Percentiles rank a stretch among this genome's conserved stretches.
Evolutionary conservation across 805 yeast species (phyloP).

Genomic region (Lipomyces mesembrius): DNA sequence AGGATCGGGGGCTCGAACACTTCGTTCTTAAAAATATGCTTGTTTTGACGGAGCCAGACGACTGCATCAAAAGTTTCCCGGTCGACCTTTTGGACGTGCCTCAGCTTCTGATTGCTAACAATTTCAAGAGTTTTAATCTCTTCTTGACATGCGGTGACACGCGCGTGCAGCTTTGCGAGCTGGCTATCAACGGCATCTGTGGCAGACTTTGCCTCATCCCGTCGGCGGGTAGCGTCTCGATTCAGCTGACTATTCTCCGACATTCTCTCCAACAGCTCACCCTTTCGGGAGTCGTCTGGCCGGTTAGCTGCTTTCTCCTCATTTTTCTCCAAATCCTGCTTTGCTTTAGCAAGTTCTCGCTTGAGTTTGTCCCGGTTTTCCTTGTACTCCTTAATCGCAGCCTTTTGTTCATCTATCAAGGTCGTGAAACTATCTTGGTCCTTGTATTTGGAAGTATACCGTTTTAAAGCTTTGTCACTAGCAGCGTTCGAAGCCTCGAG

Average conservation of each 20-base stretch:
- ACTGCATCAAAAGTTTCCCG: conserved; percentile 51
- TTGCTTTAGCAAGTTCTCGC: conserved; percentile 5
- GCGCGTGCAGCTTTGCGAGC: background rate
- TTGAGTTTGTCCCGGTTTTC: conserved; percentile 49
- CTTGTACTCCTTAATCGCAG: conserved; percentile 7
- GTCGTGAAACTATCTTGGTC: conserved; percentile 18
- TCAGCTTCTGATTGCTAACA: conserved; percentile 14
- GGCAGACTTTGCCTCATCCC: background rate
- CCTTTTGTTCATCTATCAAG: conserved; percentile 9
- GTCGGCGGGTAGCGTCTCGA: background rate
- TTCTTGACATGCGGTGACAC: background rate
- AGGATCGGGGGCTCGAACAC: conserved; percentile 79
- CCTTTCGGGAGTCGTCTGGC: conserved; percentile 6
- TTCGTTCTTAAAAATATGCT: conserved; percentile 47
- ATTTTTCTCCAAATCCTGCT: conserved; percentile 13
- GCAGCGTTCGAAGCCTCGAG: conserved; percentile 42
- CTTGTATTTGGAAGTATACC: background rate
- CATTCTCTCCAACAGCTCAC: background rate
- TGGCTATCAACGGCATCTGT: conserved; percentile 2
- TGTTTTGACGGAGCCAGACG: conserved; percentile 49
- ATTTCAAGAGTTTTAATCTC: conserved; percentile 4
- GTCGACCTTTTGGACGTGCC: conserved; percentile 36
- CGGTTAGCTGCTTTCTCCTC: conserved; percentile 2
- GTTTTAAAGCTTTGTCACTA: conserved; percentile 44
- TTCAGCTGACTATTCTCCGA: background rate